phyloP scores from a whole-genome alignment of 139 green algal species.

The Chlorella sp. region DNA sequence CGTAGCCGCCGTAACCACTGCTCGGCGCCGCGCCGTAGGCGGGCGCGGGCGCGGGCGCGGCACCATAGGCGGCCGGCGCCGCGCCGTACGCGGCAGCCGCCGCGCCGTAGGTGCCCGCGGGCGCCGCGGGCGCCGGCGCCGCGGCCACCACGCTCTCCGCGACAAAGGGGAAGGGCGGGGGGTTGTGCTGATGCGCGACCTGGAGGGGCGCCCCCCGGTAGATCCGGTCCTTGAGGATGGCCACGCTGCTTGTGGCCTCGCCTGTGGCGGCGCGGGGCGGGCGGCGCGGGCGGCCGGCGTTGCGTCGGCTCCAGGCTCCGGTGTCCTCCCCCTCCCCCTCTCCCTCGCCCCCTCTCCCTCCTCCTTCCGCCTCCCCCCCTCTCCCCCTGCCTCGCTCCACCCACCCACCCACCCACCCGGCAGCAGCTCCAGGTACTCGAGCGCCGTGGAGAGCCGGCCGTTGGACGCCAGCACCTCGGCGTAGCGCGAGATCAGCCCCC shows the following conservation, averaged over 20 bases:
- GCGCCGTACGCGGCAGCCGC: neutral
- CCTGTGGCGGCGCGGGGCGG: too few relatives aligned
- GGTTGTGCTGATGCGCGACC: too few relatives aligned
- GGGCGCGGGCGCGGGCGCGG: slow-evolving; percentile 5
- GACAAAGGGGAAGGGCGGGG: slow-evolving; percentile 74
- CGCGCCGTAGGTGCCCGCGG: neutral
- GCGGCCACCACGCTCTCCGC: slow-evolving; percentile 45
- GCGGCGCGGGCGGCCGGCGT: too few relatives aligned
- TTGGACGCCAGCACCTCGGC: slow-evolving; percentile 78
- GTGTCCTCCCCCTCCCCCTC: too few relatives aligned
- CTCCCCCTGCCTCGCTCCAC: too few relatives aligned
- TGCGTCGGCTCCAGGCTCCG: too few relatives aligned
- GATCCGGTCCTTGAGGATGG: slow-evolving; percentile 86
- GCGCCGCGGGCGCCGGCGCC: neutral
- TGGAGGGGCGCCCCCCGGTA: slow-evolving; percentile 55
- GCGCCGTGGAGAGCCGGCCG: slow-evolving; percentile 75
- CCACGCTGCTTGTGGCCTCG: slow-evolving; percentile 62
- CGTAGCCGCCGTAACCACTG: slow-evolving; percentile 25
- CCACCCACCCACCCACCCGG: slow-evolving; percentile 32
- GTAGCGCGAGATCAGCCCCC: slow-evolving; percentile 81
- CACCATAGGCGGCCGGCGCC: neutral
- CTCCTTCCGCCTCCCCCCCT: too few relatives aligned
- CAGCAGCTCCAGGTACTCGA: slow-evolving; percentile 77
- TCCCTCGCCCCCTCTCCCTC: too few relatives aligned
- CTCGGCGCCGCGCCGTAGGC: too few relatives aligned